Evolutionary conservation across 2,329 filamentous ascomycete species (phyloP), one percentile per base, ranked within the genome.

Genomic region (Trichophyton verrucosum): DNA sequence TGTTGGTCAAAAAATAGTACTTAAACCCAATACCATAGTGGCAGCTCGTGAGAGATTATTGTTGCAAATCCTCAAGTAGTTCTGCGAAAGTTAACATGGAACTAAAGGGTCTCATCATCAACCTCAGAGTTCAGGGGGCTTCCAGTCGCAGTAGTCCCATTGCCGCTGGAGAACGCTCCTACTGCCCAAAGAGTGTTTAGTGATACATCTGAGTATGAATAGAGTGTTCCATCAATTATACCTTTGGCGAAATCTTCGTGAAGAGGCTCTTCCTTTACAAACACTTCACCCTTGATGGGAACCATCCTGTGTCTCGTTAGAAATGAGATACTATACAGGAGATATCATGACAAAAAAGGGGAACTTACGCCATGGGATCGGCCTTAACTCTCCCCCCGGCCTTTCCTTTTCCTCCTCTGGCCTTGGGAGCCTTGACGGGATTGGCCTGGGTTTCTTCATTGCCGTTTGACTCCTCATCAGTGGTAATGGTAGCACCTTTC

Each of bases 201-300:
- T 20, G n/a, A 11, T 36, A 20, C 36, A 7, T 53, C 60, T 53
- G 58, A 30, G 22, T 27, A 49, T 38, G 57, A 51, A 56, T 64
- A 65, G 3, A 51, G 57, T 38, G 64, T 64, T 38, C 56, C 57
- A 36, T 64, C 59, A 58, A 64, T 62, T 33, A 63, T 63, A 30
- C 61, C 60, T 30, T 58, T 30, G 8, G 58, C 61, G 47, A 65
- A 63, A 20, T 59, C 57, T 9, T 61, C 56, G 36, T 60, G 30
- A 47, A 51, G 15, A 3, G 42, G 57, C 30, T 59, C 53, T 24
- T 36, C 17, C 22, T 49, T 60, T 51, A 56, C 40, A 6, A 6
- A 36, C 24, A 3, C 30, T 27, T 55, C 51, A 3, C n/a, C 27
- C 17, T 55, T 55, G 51, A 55, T 55, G n/a, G 51, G 27, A 3